A percentile compares a stretch with the other conserved stretches of the same genome.
These are phyloP conservation scores for Flaveria floridana DNA, from an alignment of 140 eudicot species.

Conservation along the genomic window DNA sequence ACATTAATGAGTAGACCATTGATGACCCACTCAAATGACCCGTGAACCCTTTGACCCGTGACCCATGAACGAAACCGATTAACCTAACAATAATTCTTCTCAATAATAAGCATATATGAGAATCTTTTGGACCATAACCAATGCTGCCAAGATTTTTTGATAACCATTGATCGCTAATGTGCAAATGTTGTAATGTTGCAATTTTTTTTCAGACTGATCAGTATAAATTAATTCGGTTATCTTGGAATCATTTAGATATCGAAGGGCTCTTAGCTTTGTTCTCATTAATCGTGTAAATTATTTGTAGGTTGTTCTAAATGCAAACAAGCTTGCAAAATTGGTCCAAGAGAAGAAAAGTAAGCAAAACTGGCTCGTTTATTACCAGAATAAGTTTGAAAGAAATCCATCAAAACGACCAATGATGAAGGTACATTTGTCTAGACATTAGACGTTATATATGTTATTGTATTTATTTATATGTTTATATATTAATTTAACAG, in stretches of 20 bases:
- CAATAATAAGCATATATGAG: not conserved
- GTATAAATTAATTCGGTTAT: not conserved
- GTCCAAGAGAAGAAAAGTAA: slow-evolving; percentile 72
- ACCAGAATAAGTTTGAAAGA: slow-evolving; percentile 69
- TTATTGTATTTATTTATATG: not conserved
- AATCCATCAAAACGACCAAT: slow-evolving; percentile 59
- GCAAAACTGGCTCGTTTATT: slow-evolving; percentile 88
- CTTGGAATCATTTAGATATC: not conserved
- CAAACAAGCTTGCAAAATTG: slow-evolving; percentile 75
- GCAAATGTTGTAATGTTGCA: not conserved
- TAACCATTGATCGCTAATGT: not conserved
- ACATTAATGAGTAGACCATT: no score
- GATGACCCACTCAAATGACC: no score
- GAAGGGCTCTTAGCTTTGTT: slow-evolving; percentile 10
- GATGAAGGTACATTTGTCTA: slow-evolving; percentile 57
- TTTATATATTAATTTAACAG: slow-evolving; percentile 35
- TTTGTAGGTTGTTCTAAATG: slow-evolving; percentile 72
- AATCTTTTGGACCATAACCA: slow-evolving; percentile 1
- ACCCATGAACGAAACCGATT: no score
- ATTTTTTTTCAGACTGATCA: no score
- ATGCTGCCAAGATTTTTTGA: not conserved
- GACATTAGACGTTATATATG: not conserved
- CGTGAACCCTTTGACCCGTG: no score
- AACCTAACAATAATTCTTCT: not conserved
- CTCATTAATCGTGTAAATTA: not conserved